phyloP scores from a whole-genome alignment of 169 alveolate species.

The Plasmodium chabaudi region DNA sequence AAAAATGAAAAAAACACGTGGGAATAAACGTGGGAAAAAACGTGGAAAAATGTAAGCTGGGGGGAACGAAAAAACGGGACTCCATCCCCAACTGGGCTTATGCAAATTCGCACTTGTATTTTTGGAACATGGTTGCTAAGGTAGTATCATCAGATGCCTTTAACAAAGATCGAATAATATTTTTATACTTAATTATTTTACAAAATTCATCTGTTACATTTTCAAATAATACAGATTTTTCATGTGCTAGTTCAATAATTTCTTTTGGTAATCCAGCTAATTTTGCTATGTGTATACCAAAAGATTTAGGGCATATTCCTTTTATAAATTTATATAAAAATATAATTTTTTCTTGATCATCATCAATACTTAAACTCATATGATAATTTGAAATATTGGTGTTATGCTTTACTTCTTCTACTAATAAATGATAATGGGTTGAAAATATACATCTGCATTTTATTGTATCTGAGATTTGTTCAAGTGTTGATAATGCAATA shows the following conservation, averaged over 20 bases:
- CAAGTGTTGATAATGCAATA: conserved; percentile 96
- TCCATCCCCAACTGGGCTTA: not conserved
- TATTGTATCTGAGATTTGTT: conserved; percentile 86
- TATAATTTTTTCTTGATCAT: conserved; percentile 84
- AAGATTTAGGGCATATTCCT: conserved; percentile 97
- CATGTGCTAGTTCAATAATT: conserved; percentile 75
- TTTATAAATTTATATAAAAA: conserved; percentile 94
- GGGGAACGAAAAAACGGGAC: too few relatives aligned
- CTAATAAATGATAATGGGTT: conserved; percentile 95
- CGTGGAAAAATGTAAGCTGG: too few relatives aligned
- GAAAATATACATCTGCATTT: conserved; percentile 95
- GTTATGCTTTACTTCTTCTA: conserved; percentile 77
- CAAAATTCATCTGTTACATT: conserved; percentile 74
- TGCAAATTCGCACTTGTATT: conserved; percentile 30
- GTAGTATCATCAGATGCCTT: conserved; percentile 11
- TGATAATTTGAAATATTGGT: conserved; percentile 84
- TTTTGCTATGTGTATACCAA: conserved; percentile 97
- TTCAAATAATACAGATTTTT: conserved; percentile 57
- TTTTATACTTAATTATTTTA: conserved; percentile 63
- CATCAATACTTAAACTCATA: conserved; percentile 91
- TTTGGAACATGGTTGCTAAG: conserved; percentile 23
- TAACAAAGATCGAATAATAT: conserved; percentile 42
- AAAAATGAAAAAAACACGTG: too few relatives aligned
- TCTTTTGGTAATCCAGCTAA: conserved; percentile 94
- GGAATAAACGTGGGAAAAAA: too few relatives aligned